Evolutionary conservation across 768 basidiomycete species (phyloP), one percentile per base, ranked within the genome.

Genomic region (Lactarius trivialis): DNA sequence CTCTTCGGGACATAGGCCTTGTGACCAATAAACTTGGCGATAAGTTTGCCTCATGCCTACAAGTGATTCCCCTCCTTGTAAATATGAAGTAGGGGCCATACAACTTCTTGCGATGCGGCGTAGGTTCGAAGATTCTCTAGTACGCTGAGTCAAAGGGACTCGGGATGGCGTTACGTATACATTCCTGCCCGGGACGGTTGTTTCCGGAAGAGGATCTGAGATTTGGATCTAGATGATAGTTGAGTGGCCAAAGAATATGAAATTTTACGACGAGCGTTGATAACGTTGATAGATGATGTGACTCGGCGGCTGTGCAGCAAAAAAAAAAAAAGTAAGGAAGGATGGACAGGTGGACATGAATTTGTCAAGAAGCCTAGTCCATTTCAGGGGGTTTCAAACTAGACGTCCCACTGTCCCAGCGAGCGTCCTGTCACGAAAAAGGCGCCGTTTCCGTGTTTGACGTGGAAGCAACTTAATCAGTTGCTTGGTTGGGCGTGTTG

Each of bases 391-490:
- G 57, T 53, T 49, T 36, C 55, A 59, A 55, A 41, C 37, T 9
- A 45, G 39, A 55, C 45, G 54, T 56, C 58, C 55, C 54, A 43
- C 50, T 36, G 54, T 56, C 58, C 55, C 54, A 43, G 58, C 54
- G 26, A 55, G 54, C 33, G 28, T 50, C 39, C 39, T 60, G 53
- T 60, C 58, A 63, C 51, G 19, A 45, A 49, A 48, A 55, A 63
- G 7, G 58, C 58, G 58, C 63, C 53, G 58, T 50, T 39, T 48
- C 63, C 63, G 55, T 34, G 58, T 60, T 64, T 64, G 63, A 64
- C 63, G 58, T 64, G 63, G 58, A 60, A 56, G 63, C 58, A 64
- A 64, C 63, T 64, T 60, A 60, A 64, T 64, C 63, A 64, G 63
- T 55, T 64, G 63, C 50, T 59, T 49, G 58, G 32, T 30, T 30